Conservation (phyloP, 768 basidiomycete species). For the Paxillus ammoniavirescens region DNA sequence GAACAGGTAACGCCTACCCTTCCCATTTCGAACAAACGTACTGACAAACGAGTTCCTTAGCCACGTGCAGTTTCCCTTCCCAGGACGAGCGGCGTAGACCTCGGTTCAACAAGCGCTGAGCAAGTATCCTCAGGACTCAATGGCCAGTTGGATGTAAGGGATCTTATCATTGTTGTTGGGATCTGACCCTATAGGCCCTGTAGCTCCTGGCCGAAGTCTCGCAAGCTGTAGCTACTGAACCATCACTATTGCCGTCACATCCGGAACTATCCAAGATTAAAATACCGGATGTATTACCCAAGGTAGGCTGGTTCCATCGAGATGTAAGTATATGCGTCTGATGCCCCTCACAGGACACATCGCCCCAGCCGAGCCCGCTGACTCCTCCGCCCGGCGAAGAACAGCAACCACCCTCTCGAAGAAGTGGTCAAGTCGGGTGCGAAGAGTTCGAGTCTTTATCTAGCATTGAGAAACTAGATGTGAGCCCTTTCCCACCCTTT, state of each 20-base stretch:
- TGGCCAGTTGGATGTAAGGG: conserved; percentile 28
- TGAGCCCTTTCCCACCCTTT: conserved; percentile 23
- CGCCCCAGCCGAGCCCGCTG: conserved; percentile 21
- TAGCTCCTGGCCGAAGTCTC: conserved; percentile 30
- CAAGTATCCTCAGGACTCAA: conserved; percentile 16
- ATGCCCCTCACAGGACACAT: conserved; percentile 10
- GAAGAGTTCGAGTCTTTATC: conserved; percentile 44
- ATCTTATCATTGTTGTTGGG: conserved; percentile 6
- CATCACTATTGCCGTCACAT: conserved; percentile 24
- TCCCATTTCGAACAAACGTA: not conserved
- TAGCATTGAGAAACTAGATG: conserved; percentile 51
- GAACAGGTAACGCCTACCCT: conserved; percentile 20
- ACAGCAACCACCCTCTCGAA: not conserved
- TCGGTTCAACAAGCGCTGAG: conserved; percentile 1
- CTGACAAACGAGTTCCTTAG: conserved; percentile 7
- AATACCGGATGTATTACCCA: not conserved
- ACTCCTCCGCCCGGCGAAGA: conserved; percentile 16
- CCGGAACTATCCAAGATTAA: conserved; percentile 21
- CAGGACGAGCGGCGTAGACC: too few relatives aligned
- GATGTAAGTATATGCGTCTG: not conserved
- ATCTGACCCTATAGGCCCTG: conserved; percentile 17
- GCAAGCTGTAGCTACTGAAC: conserved; percentile 29
- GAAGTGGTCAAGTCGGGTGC: conserved; percentile 32
- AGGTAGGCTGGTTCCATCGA: conserved; percentile 11
- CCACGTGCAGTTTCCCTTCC: conserved; percentile 2